Conservation (phyloP, 352 stramenopile genomes). For the Phytopythium oedochilum region DNA sequence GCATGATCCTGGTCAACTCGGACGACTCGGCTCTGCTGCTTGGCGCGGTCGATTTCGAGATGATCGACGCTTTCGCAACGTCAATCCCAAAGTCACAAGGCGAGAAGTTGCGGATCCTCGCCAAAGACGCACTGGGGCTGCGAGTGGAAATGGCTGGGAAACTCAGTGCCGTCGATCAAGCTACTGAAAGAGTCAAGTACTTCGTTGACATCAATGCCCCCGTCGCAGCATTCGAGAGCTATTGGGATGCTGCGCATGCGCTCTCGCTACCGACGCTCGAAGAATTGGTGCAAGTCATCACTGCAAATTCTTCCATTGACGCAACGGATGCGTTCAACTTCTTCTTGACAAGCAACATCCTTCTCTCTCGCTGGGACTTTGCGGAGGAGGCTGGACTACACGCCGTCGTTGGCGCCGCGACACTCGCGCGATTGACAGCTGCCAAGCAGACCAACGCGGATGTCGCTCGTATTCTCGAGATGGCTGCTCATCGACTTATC, state of each 20-base stretch:
- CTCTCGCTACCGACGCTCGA: constrained; percentile 17
- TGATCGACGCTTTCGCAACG: constrained; percentile 11
- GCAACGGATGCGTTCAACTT: constrained; percentile 8
- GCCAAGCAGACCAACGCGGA: not conserved
- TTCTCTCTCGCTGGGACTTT: constrained; percentile 17
- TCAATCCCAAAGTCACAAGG: constrained; percentile 22
- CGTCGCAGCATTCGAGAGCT: constrained; percentile 26
- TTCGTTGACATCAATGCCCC: constrained; percentile 27
- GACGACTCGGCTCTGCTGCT: constrained; percentile 22
- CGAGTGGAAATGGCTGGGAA: constrained; percentile 1
- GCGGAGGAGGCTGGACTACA: constrained; percentile 20
- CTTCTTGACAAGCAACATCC: constrained; percentile 12
- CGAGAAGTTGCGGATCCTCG: not conserved
- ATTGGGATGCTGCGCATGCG: constrained; percentile 8
- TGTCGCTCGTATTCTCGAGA: not conserved
- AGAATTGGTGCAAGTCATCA: constrained; percentile 13
- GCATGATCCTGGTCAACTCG: constrained; percentile 40
- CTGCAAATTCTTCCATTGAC: not conserved
- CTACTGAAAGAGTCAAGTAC: constrained; percentile 26
- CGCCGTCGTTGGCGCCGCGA: constrained; percentile 15
- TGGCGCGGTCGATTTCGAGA: constrained; percentile 16
- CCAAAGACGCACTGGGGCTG: not conserved
- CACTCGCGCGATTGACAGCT: constrained; percentile 4
- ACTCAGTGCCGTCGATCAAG: constrained; percentile 13
- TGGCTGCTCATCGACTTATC: constrained; percentile 11